Evolutionary conservation across 2,329 filamentous ascomycete genomes (phyloP).

Genomic region (Fusarium lateritium): DNA sequence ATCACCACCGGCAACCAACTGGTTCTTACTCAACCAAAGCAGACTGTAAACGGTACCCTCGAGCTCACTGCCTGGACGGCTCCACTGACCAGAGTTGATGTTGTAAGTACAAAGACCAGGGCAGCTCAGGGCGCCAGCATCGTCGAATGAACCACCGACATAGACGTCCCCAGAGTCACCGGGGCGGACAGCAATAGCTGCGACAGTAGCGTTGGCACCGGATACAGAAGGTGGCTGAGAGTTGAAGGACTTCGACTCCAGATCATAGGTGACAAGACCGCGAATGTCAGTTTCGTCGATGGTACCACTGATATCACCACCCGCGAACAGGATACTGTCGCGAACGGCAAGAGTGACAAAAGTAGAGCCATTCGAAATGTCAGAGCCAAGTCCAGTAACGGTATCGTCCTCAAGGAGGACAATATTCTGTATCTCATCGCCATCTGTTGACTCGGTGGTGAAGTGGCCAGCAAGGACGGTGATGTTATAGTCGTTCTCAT

Average conservation of each 20-base stretch:
- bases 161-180: slow-evolving; percentile 79
- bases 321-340: slow-evolving; percentile 81
- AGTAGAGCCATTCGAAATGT: slow-evolving; percentile 79
- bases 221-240: slow-evolving; percentile 82
- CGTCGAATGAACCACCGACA: slow-evolving; percentile 87
- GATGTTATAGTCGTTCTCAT: slow-evolving; percentile 77
- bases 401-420: slow-evolving; percentile 85
- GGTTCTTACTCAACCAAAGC: slow-evolving; percentile 80
- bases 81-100: slow-evolving; percentile 81
- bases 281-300: slow-evolving; percentile 74
- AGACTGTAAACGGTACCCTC: slow-evolving; percentile 79
- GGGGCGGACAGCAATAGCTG: slow-evolving; percentile 81
- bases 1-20: slow-evolving; percentile 83
- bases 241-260: slow-evolving; percentile 74
- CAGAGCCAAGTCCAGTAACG: slow-evolving; percentile 78
- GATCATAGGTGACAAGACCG: slow-evolving; percentile 86
- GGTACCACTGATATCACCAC: slow-evolving; percentile 82
- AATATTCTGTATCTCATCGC: slow-evolving; percentile 82
- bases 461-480: slow-evolving; percentile 94
- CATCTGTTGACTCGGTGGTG: slow-evolving; percentile 76
- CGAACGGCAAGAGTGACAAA: slow-evolving; percentile 80
- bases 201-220: slow-evolving; percentile 80
- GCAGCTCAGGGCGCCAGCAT: slow-evolving; percentile 86
- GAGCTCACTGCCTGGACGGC: slow-evolving; percentile 80
- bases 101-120: slow-evolving; percentile 86